Base-by-base conservation (phyloP, 257 asterid genomes). In the Rhazya stricta region DNA sequence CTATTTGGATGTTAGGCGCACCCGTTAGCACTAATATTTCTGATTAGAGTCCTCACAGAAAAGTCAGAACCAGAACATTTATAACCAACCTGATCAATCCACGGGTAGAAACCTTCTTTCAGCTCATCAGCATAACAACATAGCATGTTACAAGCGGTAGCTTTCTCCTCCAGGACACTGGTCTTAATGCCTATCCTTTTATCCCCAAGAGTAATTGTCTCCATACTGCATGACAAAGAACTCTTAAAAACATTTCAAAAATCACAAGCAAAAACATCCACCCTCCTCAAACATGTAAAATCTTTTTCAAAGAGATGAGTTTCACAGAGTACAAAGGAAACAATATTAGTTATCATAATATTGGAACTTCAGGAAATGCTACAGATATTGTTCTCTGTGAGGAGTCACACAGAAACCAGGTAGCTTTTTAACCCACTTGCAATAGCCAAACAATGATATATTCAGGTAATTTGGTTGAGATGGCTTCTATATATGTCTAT, bases 91-190 rank as follows among this genome's bases (percentile, higher is more conserved):
- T 95, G 98, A 81, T 95, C 99, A 42, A 95, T 92, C 98, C 98
- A 95, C 15, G 99, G 99, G 84, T 83, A 95, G 86, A 92, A 95
- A 80, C 99, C 98, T 82, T 95, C 99, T 81, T 92, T 95, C 85
- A 95, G 77, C 89, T 95, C 97, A 82, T 92, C 98, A 29, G 99
- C 99, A 83, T 95, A 95, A 88, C 99, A 95, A 75, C 99, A 95
- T 25, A 95, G 83, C 99, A 95, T 95, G 86, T 95, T 95, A 83
- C 98, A 95, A 71, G 98, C 97, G 50, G 99, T 95, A 82, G 99
- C 98, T 79, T 95, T 94, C 75, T 95, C 99, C 88, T 95, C 99
- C 10, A 95, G 88, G 79, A 95, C 97, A 68, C 97, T 95, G 34
- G 98, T 95, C 80, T 95, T 92, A 74, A 95, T 95, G 69, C 98